Evolutionary conservation across 1,139 yeast genomes (phyloP).

Genomic region (Diutina pseudorugosa): DNA sequence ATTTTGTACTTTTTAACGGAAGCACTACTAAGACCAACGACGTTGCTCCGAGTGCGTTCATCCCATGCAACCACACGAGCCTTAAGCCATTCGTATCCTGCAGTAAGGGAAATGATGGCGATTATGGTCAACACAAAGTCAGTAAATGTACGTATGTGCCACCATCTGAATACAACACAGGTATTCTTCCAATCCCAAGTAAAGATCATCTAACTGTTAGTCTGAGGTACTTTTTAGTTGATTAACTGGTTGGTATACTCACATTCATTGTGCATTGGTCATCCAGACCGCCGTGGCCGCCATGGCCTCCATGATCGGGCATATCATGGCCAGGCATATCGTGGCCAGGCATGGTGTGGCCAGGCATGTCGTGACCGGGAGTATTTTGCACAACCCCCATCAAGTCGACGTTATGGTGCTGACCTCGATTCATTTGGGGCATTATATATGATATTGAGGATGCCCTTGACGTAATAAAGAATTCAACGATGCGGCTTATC

Average conservation of each 20-base stretch:
- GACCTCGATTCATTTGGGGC: not conserved
- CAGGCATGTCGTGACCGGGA: conserved; percentile 1
- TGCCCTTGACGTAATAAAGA: not conserved
- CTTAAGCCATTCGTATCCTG: conserved; percentile 52
- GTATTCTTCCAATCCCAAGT: conserved; percentile 70
- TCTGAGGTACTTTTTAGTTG: conserved; percentile 4
- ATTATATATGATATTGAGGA: no score
- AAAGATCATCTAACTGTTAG: conserved; percentile 46
- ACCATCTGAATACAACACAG: conserved; percentile 65
- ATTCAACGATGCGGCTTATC: not conserved
- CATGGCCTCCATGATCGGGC: not conserved
- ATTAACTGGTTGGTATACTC: conserved; percentile 8
- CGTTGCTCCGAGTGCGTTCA: not conserved
- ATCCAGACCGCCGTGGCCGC: conserved; percentile 7
- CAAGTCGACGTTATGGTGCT: not conserved
- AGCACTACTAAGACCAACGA: not conserved
- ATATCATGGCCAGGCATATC: not conserved
- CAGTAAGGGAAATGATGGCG: conserved; percentile 36
- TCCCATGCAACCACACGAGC: conserved; percentile 8
- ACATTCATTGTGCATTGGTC: conserved; percentile 52
- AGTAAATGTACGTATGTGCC: conserved; percentile 51
- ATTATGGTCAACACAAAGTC: conserved; percentile 43
- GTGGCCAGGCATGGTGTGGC: not conserved
- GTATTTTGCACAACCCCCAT: not conserved
- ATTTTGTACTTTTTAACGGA: not conserved